These are phyloP conservation scores for Saccharomycopsis vini DNA, from an alignment of 805 yeast species.

Conservation along the genomic window DNA sequence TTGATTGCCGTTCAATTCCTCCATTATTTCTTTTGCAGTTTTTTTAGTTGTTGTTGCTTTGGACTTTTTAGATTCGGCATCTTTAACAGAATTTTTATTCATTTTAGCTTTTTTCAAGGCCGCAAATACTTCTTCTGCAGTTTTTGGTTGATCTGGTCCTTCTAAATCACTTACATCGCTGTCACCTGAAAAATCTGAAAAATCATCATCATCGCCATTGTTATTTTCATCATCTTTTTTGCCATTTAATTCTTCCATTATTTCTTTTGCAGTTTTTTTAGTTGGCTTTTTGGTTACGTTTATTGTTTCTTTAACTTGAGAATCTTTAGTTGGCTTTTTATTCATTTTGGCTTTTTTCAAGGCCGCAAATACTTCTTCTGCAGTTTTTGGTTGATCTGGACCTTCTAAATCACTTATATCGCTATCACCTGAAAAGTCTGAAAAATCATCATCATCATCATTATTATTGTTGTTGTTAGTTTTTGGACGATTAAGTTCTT, in stretches of 20 bases:
- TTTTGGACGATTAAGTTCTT: conserved; percentile 21
- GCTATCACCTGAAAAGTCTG: conserved; percentile 24
- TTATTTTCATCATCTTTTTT: conserved; percentile 20
- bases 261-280: conserved; percentile 16
- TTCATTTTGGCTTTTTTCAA: conserved; percentile 33
- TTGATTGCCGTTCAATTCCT: conserved; percentile 21
- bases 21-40: conserved; percentile 19
- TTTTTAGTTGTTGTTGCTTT: neutral
- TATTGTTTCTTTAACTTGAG: too few species aligned
- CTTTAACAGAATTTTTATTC: conserved; percentile 13
- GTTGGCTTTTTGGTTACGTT: conserved; percentile 23
- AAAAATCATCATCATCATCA: conserved; percentile 25
- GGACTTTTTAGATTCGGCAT: neutral
- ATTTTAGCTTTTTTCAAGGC: conserved; percentile 35
- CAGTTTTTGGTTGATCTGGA: conserved; percentile 27
- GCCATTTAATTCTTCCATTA: conserved; percentile 24
- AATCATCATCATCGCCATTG: conserved; percentile 11
- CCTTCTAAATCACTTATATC: conserved; percentile 17
- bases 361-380: conserved; percentile 37
- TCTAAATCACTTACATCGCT: conserved; percentile 18
- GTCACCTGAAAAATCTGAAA: conserved; percentile 26
- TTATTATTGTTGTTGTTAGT: conserved; percentile 21
- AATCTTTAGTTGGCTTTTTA: neutral
- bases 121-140: conserved; percentile 37
- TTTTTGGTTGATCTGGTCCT: conserved; percentile 25